Conservation (phyloP, 106 monocot genomes). For the Ottelia alismoides region DNA sequence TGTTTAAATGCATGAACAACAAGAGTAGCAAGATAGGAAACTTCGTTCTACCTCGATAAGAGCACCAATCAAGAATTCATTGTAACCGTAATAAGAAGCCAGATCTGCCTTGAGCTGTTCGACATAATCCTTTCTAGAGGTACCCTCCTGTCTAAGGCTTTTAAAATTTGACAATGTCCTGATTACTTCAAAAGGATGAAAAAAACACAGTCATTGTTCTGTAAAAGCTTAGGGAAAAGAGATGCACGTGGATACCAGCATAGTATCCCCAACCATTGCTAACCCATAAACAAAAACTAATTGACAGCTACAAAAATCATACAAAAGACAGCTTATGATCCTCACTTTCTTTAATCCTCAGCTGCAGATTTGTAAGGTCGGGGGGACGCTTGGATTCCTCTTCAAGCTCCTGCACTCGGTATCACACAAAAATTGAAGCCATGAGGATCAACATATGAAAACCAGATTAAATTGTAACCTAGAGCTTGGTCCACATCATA, state of each 20-base stretch:
- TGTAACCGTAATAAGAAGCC: conserved; percentile 81
- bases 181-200: conserved; percentile 61
- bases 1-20: too few relatives aligned
- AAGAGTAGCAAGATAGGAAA: not conserved
- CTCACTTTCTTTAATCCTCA: conserved; percentile 83
- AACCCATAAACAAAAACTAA: too few relatives aligned
- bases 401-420: conserved; percentile 70
- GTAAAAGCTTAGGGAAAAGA: too few relatives aligned
- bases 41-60: conserved; percentile 63
- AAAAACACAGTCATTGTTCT: too few relatives aligned
- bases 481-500: too few relatives aligned
- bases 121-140: conserved; percentile 61
- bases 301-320: too few relatives aligned
- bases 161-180: conserved; percentile 83
- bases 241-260: too few relatives aligned
- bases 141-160: conserved; percentile 53
- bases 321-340: too few relatives aligned
- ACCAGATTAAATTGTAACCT: too few relatives aligned
- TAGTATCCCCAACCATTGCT: too few relatives aligned
- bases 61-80: conserved; percentile 69
- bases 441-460: too few relatives aligned
- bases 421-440: too few relatives aligned
- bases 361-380: conserved; percentile 44
- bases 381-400: conserved; percentile 65
- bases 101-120: conserved; percentile 69